Evolutionary conservation across 192 early-diverging fungal genomes (phyloP), one percentile per base, ranked within the genome.

Genomic region (Coemansia sp.): DNA sequence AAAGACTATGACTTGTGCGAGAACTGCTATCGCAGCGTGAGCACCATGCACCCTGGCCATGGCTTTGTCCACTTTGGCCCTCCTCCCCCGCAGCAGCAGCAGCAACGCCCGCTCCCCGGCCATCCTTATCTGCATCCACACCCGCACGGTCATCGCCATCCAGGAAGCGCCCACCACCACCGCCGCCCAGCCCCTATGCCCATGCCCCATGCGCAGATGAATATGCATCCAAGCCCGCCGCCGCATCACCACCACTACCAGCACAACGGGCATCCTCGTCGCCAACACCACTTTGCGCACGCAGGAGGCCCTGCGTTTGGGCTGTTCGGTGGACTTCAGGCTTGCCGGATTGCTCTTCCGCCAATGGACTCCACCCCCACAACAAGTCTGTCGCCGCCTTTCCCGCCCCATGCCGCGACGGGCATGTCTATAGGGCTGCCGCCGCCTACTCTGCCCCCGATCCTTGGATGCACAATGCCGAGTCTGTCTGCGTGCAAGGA

Each of bases 1-100:
- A 74, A 65, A 56, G 62, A 73, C 71, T 82, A 77, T 39, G 79
- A 82, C 52, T 38, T 82, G 51, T 92, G 90, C 63, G 70, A 87
- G 43, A 63, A 68, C 18, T 92, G 90, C 68, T 83, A 71, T 56
- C 69, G 71, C 55, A 34, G 64, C 30, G 78, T 68, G 39, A 66
- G 56, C 35, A 52, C 46, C 35, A 20, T 69, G 41, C 78, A 81
- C 35, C 78, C 72, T 6, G 73, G 78, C n/a, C 72, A 81, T 33
- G 73, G 73, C 35, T 81, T 76, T 64, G 72, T 79, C 15, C 77
- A 79, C 49, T 65, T 79, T 64, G 77, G 77, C n/a, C 59, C 72
- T 11, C 67, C 76, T 1, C 33, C 44, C 0, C 39, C 16, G 43
- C 45, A 36, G 4, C 71, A 67, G 41, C 57, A 18, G 18, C 71